Evolutionary conservation across 148 eudicot genomes (phyloP).

Genomic region (Dysphania ambrosioides): DNA sequence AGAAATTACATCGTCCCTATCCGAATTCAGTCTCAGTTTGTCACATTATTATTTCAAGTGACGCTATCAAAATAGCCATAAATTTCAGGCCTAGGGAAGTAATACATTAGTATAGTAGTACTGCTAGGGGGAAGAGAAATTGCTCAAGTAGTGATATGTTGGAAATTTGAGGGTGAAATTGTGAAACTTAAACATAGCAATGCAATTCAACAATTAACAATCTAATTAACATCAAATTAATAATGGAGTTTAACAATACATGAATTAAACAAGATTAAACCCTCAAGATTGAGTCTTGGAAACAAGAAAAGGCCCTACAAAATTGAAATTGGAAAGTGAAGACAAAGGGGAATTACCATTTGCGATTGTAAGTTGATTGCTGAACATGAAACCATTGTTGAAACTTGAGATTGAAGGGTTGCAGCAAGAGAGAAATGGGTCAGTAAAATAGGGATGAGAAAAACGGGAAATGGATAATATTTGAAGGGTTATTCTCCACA

Average conservation of each 20-base stretch:
- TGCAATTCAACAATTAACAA: background rate
- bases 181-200: background rate
- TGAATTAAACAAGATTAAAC: background rate
- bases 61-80: background rate
- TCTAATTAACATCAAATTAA: background rate
- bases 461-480: background rate
- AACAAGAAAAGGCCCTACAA: too few relatives aligned
- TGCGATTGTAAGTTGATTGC: background rate
- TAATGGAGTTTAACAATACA: background rate
- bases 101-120: too few relatives aligned
- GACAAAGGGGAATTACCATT: background rate
- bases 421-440: background rate
- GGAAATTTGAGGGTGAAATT: background rate
- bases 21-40: background rate
- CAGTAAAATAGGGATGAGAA: background rate
- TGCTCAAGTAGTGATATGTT: background rate
- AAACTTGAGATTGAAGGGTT: background rate
- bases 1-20: background rate
- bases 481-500: background rate
- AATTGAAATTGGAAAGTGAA: background rate
- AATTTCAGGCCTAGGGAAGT: too few relatives aligned
- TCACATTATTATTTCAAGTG: background rate
- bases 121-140: background rate
- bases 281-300: conserved; percentile 5
- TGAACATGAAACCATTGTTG: conserved; percentile 18